phyloP scores from a whole-genome alignment of 2,329 filamentous ascomycete species.

The Zopfia rhizophila region DNA sequence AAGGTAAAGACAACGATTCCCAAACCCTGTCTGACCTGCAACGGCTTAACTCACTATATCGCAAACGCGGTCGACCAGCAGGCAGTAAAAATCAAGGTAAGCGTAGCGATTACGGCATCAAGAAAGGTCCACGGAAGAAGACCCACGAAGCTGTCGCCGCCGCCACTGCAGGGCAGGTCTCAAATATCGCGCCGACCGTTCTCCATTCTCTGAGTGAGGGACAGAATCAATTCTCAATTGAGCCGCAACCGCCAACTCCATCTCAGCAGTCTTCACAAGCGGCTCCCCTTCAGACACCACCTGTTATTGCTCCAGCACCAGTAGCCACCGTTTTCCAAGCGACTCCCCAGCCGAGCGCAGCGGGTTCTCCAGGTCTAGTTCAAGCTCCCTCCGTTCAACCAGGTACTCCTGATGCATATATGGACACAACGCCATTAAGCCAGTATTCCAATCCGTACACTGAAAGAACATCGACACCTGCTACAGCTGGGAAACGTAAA shows the following conservation, averaged over 20 bases:
- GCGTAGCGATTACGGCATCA: constrained; percentile 60
- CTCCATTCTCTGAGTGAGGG: constrained; percentile 51
- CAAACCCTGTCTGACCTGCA: constrained; percentile 41
- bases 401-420: constrained; percentile 45
- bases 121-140: constrained; percentile 59
- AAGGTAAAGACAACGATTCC: constrained; percentile 30
- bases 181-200: constrained; percentile 38
- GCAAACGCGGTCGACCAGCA: constrained; percentile 50
- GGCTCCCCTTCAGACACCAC: constrained; percentile 26
- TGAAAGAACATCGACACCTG: constrained; percentile 36
- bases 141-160: constrained; percentile 33
- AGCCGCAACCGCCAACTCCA: constrained; percentile 30
- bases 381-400: constrained; percentile 24
- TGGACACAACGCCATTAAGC: constrained; percentile 46
- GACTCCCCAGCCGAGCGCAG: constrained; percentile 39
- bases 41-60: constrained; percentile 25
- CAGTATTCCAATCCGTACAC: constrained; percentile 42
- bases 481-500: constrained; percentile 43
- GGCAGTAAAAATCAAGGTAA: constrained; percentile 60
- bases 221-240: constrained; percentile 50
- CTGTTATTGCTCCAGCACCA: constrained; percentile 38
- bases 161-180: constrained; percentile 30
- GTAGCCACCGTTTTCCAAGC: constrained; percentile 48
- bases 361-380: constrained; percentile 31
- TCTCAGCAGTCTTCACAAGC: constrained; percentile 8